Evolutionary conservation across 1,284 basidiomycete genomes (phyloP).

Genomic region (Lentinula novae-zelandiae): DNA sequence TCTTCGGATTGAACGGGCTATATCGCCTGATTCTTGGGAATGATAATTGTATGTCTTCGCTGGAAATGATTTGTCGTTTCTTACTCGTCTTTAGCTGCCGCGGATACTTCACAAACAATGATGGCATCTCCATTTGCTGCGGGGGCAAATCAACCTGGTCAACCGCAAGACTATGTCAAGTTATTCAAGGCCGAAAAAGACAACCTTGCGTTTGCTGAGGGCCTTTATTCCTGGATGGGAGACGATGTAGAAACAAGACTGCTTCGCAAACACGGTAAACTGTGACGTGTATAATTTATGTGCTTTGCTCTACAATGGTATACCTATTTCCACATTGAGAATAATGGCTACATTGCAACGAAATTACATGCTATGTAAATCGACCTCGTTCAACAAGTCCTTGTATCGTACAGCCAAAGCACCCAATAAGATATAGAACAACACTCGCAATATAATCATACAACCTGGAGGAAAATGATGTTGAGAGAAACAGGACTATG

Average conservation of each 20-base stretch:
- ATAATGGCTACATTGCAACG: constrained; percentile 15
- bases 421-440: not conserved
- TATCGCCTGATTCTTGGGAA: constrained; percentile 92
- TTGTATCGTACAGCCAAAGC: constrained; percentile 2
- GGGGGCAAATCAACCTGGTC: constrained; percentile 49
- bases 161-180: constrained; percentile 83
- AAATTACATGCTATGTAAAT: constrained; percentile 6
- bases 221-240: constrained; percentile 79
- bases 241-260: constrained; percentile 78
- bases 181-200: constrained; percentile 91
- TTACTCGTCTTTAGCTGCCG: constrained; percentile 43
- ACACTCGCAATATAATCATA: not conserved
- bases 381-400: not conserved
- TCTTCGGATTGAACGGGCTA: constrained; percentile 95
- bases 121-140: constrained; percentile 66
- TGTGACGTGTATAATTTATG: constrained; percentile 16
- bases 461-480: not conserved
- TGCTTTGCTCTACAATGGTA: not conserved
- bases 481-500: not conserved
- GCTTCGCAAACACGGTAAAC: constrained; percentile 69
- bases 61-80: constrained; percentile 2
- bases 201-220: constrained; percentile 89
- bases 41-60: constrained; percentile 72
- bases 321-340: not conserved
- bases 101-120: constrained; percentile 75